phyloP scores from a whole-genome alignment of 805 yeast genomes.

The Candida oleophila region DNA sequence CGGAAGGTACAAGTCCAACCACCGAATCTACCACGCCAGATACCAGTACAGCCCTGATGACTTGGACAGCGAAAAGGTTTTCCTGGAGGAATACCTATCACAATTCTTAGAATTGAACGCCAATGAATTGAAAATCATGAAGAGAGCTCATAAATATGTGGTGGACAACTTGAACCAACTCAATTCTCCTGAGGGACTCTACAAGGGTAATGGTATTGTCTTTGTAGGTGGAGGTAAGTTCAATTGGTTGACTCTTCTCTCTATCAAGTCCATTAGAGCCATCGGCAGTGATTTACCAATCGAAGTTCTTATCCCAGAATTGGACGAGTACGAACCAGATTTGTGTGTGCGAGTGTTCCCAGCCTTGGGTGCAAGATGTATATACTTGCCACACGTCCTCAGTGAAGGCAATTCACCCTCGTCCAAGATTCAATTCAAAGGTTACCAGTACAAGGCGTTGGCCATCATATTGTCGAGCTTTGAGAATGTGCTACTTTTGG shows the following conservation, averaged over 20 bases:
- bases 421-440: constrained; percentile 38
- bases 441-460: constrained; percentile 43
- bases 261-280: constrained; percentile 63
- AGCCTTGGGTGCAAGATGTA: constrained; percentile 37
- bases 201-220: constrained; percentile 55
- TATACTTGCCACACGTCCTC: constrained; percentile 33
- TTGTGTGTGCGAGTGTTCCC: constrained; percentile 44
- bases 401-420: constrained; percentile 17
- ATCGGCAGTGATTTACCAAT: constrained; percentile 71
- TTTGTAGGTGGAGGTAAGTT: constrained; percentile 81
- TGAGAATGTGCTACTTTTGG: constrained; percentile 68
- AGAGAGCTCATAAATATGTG: constrained; percentile 46
- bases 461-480: constrained; percentile 50
- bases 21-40: constrained; percentile 55
- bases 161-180: constrained; percentile 43
- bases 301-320: constrained; percentile 76
- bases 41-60: constrained; percentile 35
- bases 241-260: constrained; percentile 67
- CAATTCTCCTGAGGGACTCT: constrained; percentile 32
- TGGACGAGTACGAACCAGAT: constrained; percentile 68
- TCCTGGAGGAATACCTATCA: constrained; percentile 54
- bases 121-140: constrained; percentile 44
- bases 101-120: constrained; percentile 46
- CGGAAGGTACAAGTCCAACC: constrained; percentile 41
- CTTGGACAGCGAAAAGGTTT: constrained; percentile 27